Base-by-base conservation (phyloP, 164 flowering plant species). In the Vitis amurensis region DNA sequence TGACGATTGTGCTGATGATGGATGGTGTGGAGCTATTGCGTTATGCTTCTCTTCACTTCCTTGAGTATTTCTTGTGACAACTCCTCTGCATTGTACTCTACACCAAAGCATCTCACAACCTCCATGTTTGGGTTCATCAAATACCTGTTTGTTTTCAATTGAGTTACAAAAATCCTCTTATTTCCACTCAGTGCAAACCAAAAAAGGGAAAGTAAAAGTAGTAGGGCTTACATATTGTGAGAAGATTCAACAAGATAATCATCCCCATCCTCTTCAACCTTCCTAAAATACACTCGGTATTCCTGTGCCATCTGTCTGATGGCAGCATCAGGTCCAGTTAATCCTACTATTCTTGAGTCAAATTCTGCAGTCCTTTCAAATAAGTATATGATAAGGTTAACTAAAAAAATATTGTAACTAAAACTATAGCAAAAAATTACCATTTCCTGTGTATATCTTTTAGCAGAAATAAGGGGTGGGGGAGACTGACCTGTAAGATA, bases 201-300 rank as follows among this genome's bases (percentile, higher is more conserved):
- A 44, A 9, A 55, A 2, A 30, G 7, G 10, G n/a, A 27, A 11
- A 23, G 6, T 0, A 29, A 16, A 47, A 16, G n/a, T 2, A n/a
- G n/a, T 10, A 17, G 48, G 7, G 17, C 83, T 82, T 88, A 92
- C 98, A 92, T 86, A 81, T 81, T 88, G 80, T 92, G 93, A 19
- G 99, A 92, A 66, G 89, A 74, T 62, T 90, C 94, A 14, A 94
- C 83, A 31, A 92, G 94, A 79, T 92, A 94, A 80, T 94, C 98
- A 71, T 73, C 84, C 16, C 92, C 93, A 29, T 91, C 92, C 79
- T 92, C 99, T 67, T 91, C 91, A 58, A 88, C 85, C 83, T 86
- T 90, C 77, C 68, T 95, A 72, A 89, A 92, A 77, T 59, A 89
- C 0, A 91, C 86, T 14, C 98, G 89, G 74, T 84, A 95, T 71